Evolutionary conservation across 1,139 yeast genomes (phyloP).

Genomic region (Taiozyma sp.): DNA sequence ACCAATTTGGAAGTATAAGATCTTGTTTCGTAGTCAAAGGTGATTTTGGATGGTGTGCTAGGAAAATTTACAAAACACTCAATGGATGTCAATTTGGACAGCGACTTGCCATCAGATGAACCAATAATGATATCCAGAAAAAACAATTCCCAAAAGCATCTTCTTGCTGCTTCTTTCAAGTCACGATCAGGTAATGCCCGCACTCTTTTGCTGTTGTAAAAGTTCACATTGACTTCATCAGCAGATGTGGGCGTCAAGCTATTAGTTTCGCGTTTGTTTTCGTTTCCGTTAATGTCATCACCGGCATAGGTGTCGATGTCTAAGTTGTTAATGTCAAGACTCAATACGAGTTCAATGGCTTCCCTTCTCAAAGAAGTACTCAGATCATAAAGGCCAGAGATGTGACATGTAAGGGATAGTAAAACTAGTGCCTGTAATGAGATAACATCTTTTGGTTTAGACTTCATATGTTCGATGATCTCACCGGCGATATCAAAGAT

Average conservation of each 20-base stretch:
- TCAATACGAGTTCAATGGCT: constrained; percentile 33
- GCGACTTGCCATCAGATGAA: constrained; percentile 45
- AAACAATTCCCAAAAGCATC: constrained; percentile 45
- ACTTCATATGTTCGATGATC: constrained; percentile 31
- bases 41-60: constrained; percentile 27
- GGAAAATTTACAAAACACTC: constrained; percentile 36
- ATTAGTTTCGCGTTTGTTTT: not conserved
- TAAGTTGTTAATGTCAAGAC: constrained; percentile 32
- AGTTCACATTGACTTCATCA: constrained; percentile 21
- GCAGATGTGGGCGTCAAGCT: constrained; percentile 13
- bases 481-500: constrained; percentile 31
- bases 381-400: constrained; percentile 42
- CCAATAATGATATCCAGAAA: constrained; percentile 47
- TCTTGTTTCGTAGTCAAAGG: constrained; percentile 43
- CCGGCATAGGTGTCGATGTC: constrained; percentile 25
- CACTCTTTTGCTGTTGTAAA: constrained; percentile 26
- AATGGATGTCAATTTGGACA: constrained; percentile 34
- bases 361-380: constrained; percentile 36
- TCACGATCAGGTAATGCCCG: constrained; percentile 20
- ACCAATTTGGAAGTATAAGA: constrained; percentile 44
- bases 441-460: constrained; percentile 35
- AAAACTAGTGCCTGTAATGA: constrained; percentile 38
- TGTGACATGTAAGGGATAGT: constrained; percentile 39
- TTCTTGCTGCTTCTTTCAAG: constrained; percentile 34
- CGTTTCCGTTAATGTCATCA: constrained; percentile 22